A percentile compares a stretch with the other conserved stretches of the same genome.
Conservation (phyloP, 495 filamentous ascomycete genomes). For the Hypoxylon rickii region DNA sequence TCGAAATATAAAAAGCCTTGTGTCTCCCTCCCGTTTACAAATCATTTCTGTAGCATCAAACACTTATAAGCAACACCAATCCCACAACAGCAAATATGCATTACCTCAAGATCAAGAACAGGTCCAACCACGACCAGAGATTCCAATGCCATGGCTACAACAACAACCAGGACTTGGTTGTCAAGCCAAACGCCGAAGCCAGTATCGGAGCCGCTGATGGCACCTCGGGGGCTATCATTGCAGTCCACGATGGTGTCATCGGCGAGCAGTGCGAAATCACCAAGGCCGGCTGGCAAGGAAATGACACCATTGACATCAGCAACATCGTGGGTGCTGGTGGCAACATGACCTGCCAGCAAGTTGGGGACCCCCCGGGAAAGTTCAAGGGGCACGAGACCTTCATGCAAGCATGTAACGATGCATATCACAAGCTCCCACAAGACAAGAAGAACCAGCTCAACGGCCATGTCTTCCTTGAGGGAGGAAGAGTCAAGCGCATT, state of each 20-base stretch:
- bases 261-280: slow-evolving; percentile 51
- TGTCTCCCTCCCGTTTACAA: neutral
- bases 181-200: slow-evolving; percentile 31
- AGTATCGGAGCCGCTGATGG: slow-evolving; percentile 40
- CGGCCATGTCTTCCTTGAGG: slow-evolving; percentile 38
- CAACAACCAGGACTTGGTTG: slow-evolving; percentile 37
- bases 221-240: slow-evolving; percentile 45
- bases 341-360: slow-evolving; percentile 49
- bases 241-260: slow-evolving; percentile 45
- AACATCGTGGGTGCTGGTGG: slow-evolving; percentile 49
- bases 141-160: slow-evolving; percentile 48
- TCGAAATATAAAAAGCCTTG: slow-evolving; percentile 8
- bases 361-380: slow-evolving; percentile 39
- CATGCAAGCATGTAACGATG: slow-evolving; percentile 46
- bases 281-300: slow-evolving; percentile 43
- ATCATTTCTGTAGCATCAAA: neutral
- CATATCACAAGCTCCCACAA: slow-evolving; percentile 38
- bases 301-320: slow-evolving; percentile 48
- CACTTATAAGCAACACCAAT: neutral
- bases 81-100: slow-evolving; percentile 28
- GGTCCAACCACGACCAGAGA: slow-evolving; percentile 42
- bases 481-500: slow-evolving; percentile 43
- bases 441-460: slow-evolving; percentile 39
- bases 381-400: slow-evolving; percentile 46
- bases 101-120: slow-evolving; percentile 40